Conservation (phyloP, 805 yeast genomes). For the Nakazawaea holstii region DNA sequence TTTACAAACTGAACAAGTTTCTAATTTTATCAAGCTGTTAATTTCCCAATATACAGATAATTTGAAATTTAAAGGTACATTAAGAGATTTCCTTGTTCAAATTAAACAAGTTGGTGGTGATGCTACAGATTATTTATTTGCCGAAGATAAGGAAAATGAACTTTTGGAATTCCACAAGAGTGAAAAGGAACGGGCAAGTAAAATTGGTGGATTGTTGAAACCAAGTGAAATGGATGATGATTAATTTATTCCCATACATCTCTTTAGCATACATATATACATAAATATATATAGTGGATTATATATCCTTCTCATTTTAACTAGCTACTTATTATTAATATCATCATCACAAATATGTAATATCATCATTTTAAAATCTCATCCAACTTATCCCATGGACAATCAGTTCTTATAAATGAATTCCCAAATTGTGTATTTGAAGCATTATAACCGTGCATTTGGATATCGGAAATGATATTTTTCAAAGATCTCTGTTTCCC, state of each 20-base stretch:
- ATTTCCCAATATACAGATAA: slow-evolving; percentile 69
- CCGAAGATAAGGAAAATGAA: slow-evolving; percentile 86
- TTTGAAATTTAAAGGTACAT: slow-evolving; percentile 69
- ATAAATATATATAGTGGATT: neutral
- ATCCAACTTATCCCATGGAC: slow-evolving; percentile 3
- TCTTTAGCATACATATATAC: neutral
- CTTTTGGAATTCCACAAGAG: slow-evolving; percentile 58
- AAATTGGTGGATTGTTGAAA: slow-evolving; percentile 89
- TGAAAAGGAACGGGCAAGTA: slow-evolving; percentile 77
- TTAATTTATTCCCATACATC: slow-evolving; percentile 8
- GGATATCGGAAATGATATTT: neutral
- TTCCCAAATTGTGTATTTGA: slow-evolving; percentile 2
- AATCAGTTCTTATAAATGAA: slow-evolving; percentile 1
- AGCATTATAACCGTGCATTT: neutral
- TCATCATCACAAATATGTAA: too few relatives aligned
- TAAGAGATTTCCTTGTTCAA: slow-evolving; percentile 95
- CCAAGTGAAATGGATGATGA: slow-evolving; percentile 93
- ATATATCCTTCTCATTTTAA: neutral
- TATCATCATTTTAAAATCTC: neutral
- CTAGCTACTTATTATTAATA: neutral
- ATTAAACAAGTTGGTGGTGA: slow-evolving; percentile 95
- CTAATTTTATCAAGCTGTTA: slow-evolving; percentile 74
- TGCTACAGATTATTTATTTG: slow-evolving; percentile 88
- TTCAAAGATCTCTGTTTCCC: neutral
- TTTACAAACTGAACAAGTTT: slow-evolving; percentile 75